Conservation (phyloP, 805 yeast genomes). For the Myxozyma kluyveri region DNA sequence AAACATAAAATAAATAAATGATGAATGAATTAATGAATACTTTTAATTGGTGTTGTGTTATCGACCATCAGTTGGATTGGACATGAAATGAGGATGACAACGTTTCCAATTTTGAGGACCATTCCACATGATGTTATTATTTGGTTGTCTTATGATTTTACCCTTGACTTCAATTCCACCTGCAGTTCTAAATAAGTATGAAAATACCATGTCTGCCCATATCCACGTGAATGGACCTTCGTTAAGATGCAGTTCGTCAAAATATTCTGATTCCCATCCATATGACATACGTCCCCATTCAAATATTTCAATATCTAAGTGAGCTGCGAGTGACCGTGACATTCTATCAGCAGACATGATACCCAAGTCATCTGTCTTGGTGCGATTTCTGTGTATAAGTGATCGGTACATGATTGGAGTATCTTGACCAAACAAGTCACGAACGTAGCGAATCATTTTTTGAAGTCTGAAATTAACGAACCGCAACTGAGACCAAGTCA, state of each 20-base stretch:
- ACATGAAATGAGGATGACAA: constrained; percentile 9
- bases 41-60: not conserved
- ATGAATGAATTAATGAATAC: too few species aligned
- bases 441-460: constrained; percentile 8
- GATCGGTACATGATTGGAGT: constrained; percentile 23
- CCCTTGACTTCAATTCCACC: constrained; percentile 20
- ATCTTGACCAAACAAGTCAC: constrained; percentile 15
- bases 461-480: constrained; percentile 12
- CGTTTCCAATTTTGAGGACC: constrained; percentile 8
- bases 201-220: constrained; percentile 17
- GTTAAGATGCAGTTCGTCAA: constrained; percentile 6
- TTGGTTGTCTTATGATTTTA: constrained; percentile 5
- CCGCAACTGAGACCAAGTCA: constrained; percentile 19
- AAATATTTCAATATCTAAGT: constrained; percentile 17
- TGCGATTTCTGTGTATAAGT: constrained; percentile 6
- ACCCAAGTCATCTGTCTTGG: constrained; percentile 13
- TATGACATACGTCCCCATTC: constrained; percentile 22
- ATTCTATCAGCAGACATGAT: constrained; percentile 18
- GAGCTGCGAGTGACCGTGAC: constrained; percentile 7
- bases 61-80: too few species aligned
- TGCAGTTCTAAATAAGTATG: constrained; percentile 19
- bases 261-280: constrained; percentile 10
- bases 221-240: constrained; percentile 12
- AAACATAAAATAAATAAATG: too few species aligned
- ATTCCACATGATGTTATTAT: not conserved